Conservation (phyloP, 2,329 filamentous ascomycete genomes). For the Myriosclerotinia scirpicola region DNA sequence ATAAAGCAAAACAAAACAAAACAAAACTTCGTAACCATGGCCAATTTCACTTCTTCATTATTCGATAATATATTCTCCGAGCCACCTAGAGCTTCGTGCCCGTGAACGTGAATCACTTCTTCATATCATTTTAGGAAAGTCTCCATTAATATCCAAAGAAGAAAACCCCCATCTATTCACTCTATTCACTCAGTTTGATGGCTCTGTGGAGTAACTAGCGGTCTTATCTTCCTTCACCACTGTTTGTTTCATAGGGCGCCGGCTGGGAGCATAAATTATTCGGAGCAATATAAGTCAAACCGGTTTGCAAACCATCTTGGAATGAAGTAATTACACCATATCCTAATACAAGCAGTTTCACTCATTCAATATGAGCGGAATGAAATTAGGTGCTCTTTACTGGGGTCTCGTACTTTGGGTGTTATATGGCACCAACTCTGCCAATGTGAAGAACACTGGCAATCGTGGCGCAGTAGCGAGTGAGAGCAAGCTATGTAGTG, state of each 20-base stretch:
- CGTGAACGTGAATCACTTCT: neutral
- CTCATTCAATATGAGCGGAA: neutral
- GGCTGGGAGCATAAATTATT: neutral
- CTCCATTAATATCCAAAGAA: neutral
- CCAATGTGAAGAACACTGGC: slow-evolving; percentile 1
- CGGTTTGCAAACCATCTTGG: neutral
- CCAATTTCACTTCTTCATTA: neutral
- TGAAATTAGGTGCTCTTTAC: neutral
- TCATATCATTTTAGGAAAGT: neutral
- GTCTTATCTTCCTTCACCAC: neutral
- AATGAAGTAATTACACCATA: neutral
- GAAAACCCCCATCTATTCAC: neutral
- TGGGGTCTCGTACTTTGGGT: slow-evolving; percentile 1
- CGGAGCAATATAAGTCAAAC: neutral
- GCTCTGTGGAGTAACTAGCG: neutral
- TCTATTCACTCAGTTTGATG: neutral
- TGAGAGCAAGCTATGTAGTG: slow-evolving; percentile 53
- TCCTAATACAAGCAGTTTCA: slow-evolving; percentile 8
- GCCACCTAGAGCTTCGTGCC: neutral
- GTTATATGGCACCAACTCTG: neutral
- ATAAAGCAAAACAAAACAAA: neutral
- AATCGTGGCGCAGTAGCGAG: slow-evolving; percentile 51
- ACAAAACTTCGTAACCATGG: neutral
- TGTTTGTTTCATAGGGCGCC: neutral
- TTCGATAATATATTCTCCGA: neutral